Base-by-base conservation (phyloP, 331 rosid genomes). In the Cucumis variabilis region DNA sequence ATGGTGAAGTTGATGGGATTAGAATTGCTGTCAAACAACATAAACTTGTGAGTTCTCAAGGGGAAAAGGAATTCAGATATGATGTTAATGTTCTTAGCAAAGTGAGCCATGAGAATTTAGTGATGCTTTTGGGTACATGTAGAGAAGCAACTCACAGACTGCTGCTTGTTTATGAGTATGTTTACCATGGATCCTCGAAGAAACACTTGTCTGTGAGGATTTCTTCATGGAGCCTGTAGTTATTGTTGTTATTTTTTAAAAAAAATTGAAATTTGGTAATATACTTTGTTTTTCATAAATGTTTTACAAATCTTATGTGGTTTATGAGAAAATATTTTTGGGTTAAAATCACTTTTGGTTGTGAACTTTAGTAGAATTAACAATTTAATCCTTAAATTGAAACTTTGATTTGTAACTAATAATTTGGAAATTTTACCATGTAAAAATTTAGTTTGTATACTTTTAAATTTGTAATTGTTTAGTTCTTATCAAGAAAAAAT, bases 101-200 rank as follows among this genome's bases (percentile, higher is more conserved):
- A 91, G 98, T 93, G 69, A 96, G 92, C 89, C 99, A 96, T 89
- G 93, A 94, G 87, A 93, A 96, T 92, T 92, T 96, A 85, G 92
- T 96, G 62, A 91, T 90, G 94, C 90, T 95, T 70, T 86, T 96
- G 79, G 99, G 99, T 11, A 94, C 96, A 30, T 96, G 98, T 87
- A 92, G 96, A 3, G 94, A 96, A 79, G 93, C 96, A 89, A 82
- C 84, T 75, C 86, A 81, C 23, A 92, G 98, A 90, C 94, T 95
- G 90, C 94, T 95, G 72, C 98, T 96, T 69, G 99, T 96, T 86
- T 96, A 96, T 72, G 98, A 96, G 87, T 95, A 89, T 78, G 94
- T 95, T 63, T 95, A 98, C 96, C 73, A 95, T 81, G 93, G 98
- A 0, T 96, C 99, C 25, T 89, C 95, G 87, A 98, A 95, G 87